Percentiles rank a stretch among this genome's conserved stretches.
Evolutionary conservation across 805 yeast genomes (phyloP).

Genomic region (Starmerella geochares): DNA sequence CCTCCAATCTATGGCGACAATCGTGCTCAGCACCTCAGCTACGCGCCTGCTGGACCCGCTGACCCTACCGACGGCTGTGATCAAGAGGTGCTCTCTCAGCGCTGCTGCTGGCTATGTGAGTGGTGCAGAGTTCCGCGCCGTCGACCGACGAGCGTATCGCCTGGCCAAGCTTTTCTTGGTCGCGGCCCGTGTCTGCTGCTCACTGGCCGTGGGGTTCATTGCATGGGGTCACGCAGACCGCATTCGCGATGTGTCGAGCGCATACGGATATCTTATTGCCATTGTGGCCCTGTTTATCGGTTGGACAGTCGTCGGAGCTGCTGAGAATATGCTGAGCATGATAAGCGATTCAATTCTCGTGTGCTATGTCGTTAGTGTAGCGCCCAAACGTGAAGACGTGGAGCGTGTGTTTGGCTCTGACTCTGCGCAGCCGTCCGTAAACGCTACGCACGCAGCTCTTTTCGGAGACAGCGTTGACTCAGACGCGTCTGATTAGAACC

Average conservation of each 20-base stretch:
- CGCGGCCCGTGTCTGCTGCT: conserved; percentile 33
- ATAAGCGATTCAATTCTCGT: conserved; percentile 32
- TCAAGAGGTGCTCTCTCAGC: conserved; percentile 30
- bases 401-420: conserved; percentile 26
- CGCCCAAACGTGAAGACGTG: conserved; percentile 27
- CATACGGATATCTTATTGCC: conserved; percentile 36
- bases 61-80: conserved; percentile 33
- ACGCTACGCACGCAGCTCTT: not conserved
- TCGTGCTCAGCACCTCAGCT: conserved; percentile 28
- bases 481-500: not conserved
- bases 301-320: conserved; percentile 37
- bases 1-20: conserved; percentile 25
- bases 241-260: conserved; percentile 29
- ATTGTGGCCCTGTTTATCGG: conserved; percentile 35
- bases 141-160: conserved; percentile 31
- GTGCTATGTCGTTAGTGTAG: conserved; percentile 32
- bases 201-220: conserved; percentile 32
- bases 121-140: conserved; percentile 15
- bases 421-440: not conserved
- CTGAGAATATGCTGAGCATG: conserved; percentile 36
- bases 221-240: conserved; percentile 37
- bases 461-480: not conserved
- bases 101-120: conserved; percentile 29
- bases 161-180: conserved; percentile 33
- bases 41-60: conserved; percentile 31